Evolutionary conservation across 1,284 basidiomycete genomes (phyloP), one percentile per base, ranked within the genome.

Genomic region (Pyrrhoderma lamaoense): DNA sequence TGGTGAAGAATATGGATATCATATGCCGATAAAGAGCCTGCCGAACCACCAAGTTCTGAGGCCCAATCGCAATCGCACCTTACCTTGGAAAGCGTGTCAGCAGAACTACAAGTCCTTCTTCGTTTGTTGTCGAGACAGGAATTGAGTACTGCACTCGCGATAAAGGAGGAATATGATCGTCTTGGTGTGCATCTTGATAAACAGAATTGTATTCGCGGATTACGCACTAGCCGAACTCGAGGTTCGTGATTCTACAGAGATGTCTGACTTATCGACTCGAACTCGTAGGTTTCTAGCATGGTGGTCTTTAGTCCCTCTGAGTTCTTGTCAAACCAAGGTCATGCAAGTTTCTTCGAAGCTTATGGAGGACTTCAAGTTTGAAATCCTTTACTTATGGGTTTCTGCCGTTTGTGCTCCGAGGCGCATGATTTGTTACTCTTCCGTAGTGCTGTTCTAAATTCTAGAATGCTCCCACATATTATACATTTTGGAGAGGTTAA

Each of bases 301-400:
- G 54, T 52, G 45, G 40, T 39, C 46, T 8, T 37, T 56, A 14
- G 16, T 34, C 3, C 39, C 34, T 8, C 16, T 52, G 18, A n/a
- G 36, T 5, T 27, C 37, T 11, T 52, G 22, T 43, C 51, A 44
- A 22, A 27, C 36, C 13, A 27, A 42, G 13, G 7, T 52, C 2
- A 27, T 27, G 22, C 19, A 42, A 21, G 36, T 36, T 16, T 31
- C 13, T 22, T 11, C 19, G 16, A 34, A 31, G 22, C 31, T 56
- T 4, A 27, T 56, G 43, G 14, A 49, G 7, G 21, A 40, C n/a
- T 40, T 5, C 8, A 50, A 43, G 8, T 49, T 52, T 18, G 50
- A 56, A n/a, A 40, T 56, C 22, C 44, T 11, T 34, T 56, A 3
- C 19, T 56, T 13, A 49, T 45, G 40, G 51, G 49, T 25, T 56